Evolutionary conservation across 257 asterid species (phyloP).

Genomic region (Nicotiana knightiana): DNA sequence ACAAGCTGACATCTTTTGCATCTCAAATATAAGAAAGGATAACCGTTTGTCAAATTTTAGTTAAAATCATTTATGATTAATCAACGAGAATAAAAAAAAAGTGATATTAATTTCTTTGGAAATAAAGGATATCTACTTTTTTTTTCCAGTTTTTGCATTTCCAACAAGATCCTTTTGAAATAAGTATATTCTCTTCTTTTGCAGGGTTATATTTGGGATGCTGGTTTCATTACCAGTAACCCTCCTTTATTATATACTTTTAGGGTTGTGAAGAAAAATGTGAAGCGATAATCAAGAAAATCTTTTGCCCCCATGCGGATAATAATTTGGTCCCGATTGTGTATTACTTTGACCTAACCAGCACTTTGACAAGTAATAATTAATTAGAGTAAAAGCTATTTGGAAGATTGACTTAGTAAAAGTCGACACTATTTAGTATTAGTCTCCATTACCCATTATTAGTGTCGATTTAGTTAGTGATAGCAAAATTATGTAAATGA

Average conservation of each 20-base stretch:
- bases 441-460: not conserved
- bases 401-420: not conserved
- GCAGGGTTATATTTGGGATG: conserved; percentile 73
- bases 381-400: not conserved
- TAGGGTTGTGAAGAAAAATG: conserved; percentile 36
- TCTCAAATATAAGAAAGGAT: not conserved
- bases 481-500: not conserved
- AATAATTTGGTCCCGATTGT: not conserved
- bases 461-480: not conserved
- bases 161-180: too few relatives aligned
- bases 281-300: not conserved
- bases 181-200: not conserved
- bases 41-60: not conserved
- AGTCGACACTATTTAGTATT: not conserved
- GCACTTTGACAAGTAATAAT: not conserved
- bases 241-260: conserved; percentile 42
- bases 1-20: not conserved
- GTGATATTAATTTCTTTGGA: too few relatives aligned
- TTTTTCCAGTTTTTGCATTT: not conserved
- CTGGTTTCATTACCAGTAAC: conserved; percentile 60
- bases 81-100: not conserved
- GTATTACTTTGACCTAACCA: conserved; percentile 12
- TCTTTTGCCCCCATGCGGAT: not conserved
- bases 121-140: too few relatives aligned
- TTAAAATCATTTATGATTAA: not conserved